phyloP scores from a whole-genome alignment of 2,329 filamentous ascomycete species.

The Penicillium aurantiogriseum region DNA sequence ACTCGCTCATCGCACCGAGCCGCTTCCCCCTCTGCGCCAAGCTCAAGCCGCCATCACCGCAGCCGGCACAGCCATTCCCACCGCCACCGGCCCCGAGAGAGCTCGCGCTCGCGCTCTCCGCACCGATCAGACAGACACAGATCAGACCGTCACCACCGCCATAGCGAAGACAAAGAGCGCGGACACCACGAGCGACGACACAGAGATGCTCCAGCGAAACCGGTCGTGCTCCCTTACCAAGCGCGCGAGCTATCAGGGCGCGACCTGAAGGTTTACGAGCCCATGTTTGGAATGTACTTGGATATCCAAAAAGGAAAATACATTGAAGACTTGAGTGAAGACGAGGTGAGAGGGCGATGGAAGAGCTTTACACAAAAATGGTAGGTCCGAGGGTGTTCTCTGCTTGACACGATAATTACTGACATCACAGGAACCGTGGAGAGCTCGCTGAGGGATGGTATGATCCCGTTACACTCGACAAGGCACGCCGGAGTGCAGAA shows the following conservation, averaged over 20 bases:
- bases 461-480: slow-evolving; percentile 68
- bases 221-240: slow-evolving; percentile 60
- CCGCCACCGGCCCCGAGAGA: slow-evolving; percentile 22
- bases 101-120: slow-evolving; percentile 40
- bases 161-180: slow-evolving; percentile 33
- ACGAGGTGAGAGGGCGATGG: slow-evolving; percentile 81
- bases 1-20: slow-evolving; percentile 7
- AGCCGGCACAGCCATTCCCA: slow-evolving; percentile 23
- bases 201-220: slow-evolving; percentile 16
- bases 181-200: slow-evolving; percentile 17
- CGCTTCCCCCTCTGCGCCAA: slow-evolving; percentile 5
- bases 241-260: slow-evolving; percentile 66
- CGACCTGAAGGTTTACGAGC: slow-evolving; percentile 64
- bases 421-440: slow-evolving; percentile 69
- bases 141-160: slow-evolving; percentile 38
- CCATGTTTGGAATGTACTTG: slow-evolving; percentile 79
- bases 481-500: slow-evolving; percentile 41
- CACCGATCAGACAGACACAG: slow-evolving; percentile 31
- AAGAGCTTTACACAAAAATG: slow-evolving; percentile 90
- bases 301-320: slow-evolving; percentile 80
- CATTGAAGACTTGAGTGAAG: slow-evolving; percentile 66
- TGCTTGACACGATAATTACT: slow-evolving; percentile 31
- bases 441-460: slow-evolving; percentile 93
- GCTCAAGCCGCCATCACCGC: slow-evolving; percentile 17
- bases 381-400: slow-evolving; percentile 48